These are phyloP conservation scores for Podospora sp. DNA, from an alignment of 495 filamentous ascomycete genomes.

Conservation along the genomic window DNA sequence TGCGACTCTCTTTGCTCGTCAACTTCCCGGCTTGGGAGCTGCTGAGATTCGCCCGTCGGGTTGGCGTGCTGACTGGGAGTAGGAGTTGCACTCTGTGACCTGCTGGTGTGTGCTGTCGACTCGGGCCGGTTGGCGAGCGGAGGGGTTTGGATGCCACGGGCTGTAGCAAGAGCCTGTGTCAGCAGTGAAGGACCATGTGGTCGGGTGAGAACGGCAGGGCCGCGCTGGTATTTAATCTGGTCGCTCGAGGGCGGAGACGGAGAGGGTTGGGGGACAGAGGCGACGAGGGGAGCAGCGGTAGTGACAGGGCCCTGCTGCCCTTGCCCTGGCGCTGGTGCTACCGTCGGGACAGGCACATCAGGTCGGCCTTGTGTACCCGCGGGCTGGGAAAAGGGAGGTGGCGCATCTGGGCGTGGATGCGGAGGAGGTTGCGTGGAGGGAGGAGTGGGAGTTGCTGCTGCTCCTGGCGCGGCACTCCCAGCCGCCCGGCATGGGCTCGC, in stretches of 20 bases:
- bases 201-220: conserved; percentile 43
- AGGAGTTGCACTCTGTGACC: conserved; percentile 20
- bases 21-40: conserved; percentile 22
- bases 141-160: conserved; percentile 46
- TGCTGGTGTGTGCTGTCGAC: conserved; percentile 29
- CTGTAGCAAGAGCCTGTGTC: conserved; percentile 55
- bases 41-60: conserved; percentile 17
- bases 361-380: conserved; percentile 20
- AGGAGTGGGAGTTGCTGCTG: conserved; percentile 16
- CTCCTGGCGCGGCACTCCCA: conserved; percentile 29
- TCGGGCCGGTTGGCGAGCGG: conserved; percentile 29
- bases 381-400: conserved; percentile 19
- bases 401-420: conserved; percentile 15
- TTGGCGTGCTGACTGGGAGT: conserved; percentile 25
- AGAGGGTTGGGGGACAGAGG: conserved; percentile 32
- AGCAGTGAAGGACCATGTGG: conserved; percentile 51
- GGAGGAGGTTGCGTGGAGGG: conserved; percentile 4
- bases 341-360: conserved; percentile 29
- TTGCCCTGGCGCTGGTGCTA: conserved; percentile 27
- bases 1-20: conserved; percentile 28
- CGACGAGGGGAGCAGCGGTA: conserved; percentile 26
- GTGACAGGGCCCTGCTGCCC: conserved; percentile 27
- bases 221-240: conserved; percentile 51
- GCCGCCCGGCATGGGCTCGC: conserved; percentile 29
- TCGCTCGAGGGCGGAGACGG: conserved; percentile 31